Percentiles rank a stretch among this genome's conserved stretches.
Conservation (phyloP, 495 filamentous ascomycete genomes). For the Terfezia claveryi region DNA sequence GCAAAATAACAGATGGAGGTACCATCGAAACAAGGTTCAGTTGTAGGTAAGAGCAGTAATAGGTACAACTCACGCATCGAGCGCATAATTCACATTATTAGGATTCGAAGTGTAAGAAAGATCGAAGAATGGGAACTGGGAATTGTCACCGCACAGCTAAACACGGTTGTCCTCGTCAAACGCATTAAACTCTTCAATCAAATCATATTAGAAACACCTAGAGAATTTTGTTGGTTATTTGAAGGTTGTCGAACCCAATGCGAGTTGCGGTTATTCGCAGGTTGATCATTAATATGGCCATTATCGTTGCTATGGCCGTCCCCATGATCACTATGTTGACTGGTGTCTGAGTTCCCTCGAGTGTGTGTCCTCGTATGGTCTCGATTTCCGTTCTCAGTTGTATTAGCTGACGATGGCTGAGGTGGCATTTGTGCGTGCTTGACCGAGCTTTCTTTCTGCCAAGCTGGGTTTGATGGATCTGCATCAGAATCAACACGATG, state of each 20-base stretch:
- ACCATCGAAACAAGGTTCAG: background rate
- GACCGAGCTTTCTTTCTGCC: slow-evolving; percentile 63
- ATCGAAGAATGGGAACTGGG: background rate
- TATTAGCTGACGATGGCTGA: slow-evolving; percentile 10
- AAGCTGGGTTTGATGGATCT: slow-evolving; percentile 45
- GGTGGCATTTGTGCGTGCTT: slow-evolving; percentile 48
- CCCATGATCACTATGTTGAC: slow-evolving; percentile 3
- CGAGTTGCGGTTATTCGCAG: slow-evolving; percentile 25
- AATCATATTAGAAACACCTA: background rate
- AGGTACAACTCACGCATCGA: background rate
- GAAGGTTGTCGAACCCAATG: slow-evolving; percentile 22
- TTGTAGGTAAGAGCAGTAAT: background rate
- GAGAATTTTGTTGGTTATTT: background rate
- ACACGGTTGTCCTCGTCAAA: too few species aligned
- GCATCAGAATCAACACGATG: slow-evolving; percentile 62
- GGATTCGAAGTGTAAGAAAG: background rate
- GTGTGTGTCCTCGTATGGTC: slow-evolving; percentile 9
- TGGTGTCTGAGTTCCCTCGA: slow-evolving; percentile 2
- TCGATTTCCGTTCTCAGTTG: slow-evolving; percentile 16
- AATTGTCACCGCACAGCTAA: background rate
- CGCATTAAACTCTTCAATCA: too few species aligned
- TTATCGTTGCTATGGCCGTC: background rate
- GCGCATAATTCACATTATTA: background rate
- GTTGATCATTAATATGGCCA: slow-evolving; percentile 14
- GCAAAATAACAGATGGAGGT: background rate